These are phyloP conservation scores for Solanum hybrid DNA, from an alignment of 305 asterid species.

Conservation along the genomic window DNA sequence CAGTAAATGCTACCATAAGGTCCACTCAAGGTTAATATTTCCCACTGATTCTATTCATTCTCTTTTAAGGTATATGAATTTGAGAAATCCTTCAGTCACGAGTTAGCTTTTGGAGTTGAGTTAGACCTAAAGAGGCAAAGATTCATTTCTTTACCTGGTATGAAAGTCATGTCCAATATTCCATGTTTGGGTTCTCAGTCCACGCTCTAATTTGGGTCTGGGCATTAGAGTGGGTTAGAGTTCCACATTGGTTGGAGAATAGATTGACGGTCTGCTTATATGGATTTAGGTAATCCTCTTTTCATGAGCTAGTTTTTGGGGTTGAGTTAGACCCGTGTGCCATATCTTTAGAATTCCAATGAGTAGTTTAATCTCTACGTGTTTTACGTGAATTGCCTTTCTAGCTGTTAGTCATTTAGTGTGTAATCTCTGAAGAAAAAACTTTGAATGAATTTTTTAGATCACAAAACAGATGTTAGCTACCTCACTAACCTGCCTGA, in stretches of 20 bases:
- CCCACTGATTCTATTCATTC: neutral
- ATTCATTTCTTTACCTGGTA: neutral
- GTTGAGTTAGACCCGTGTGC: neutral
- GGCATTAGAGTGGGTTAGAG: neutral
- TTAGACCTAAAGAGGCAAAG: neutral
- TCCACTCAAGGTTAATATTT: slow-evolving; percentile 9
- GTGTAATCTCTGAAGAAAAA: neutral
- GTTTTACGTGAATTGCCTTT: too few relatives aligned
- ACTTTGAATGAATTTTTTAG: neutral
- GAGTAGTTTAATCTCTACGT: neutral
- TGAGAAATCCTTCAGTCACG: neutral
- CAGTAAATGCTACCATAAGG: neutral
- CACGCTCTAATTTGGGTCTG: neutral
- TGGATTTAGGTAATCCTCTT: neutral
- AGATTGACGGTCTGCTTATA: neutral
- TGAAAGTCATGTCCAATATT: neutral
- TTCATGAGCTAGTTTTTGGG: neutral
- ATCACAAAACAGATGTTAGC: neutral
- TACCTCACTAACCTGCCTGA: neutral
- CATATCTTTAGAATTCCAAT: neutral
- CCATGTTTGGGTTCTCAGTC: neutral
- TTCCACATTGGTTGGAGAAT: neutral
- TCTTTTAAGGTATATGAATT: neutral
- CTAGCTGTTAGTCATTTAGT: too few relatives aligned
- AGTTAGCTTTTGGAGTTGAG: neutral